Conservation (phyloP, 495 filamentous ascomycete species). For the Paragyromitra xinjiangensis region DNA sequence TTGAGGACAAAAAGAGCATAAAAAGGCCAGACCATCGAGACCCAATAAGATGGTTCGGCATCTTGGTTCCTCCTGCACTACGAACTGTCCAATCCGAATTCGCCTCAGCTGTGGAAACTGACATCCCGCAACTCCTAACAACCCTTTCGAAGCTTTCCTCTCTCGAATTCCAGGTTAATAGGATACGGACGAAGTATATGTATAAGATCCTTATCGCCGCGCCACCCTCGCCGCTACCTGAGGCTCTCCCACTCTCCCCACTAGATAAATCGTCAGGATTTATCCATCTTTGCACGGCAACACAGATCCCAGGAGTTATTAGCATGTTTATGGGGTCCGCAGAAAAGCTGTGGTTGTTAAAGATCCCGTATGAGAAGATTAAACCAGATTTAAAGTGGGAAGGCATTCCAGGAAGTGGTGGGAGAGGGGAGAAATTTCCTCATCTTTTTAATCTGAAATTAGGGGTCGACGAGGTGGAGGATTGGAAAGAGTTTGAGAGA, state of each 20-base stretch:
- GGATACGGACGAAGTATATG: neutral
- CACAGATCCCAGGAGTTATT: neutral
- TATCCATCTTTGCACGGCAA: conserved; percentile 18
- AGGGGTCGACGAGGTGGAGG: conserved; percentile 17
- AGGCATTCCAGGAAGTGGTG: conserved; percentile 8
- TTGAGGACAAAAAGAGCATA: neutral
- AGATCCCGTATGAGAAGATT: conserved; percentile 22
- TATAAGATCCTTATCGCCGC: conserved; percentile 31
- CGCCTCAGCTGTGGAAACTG: neutral
- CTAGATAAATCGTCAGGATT: conserved; percentile 22
- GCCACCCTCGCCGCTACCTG: conserved; percentile 27
- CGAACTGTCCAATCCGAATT: conserved; percentile 59
- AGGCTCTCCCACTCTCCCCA: conserved; percentile 9
- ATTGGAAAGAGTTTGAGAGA: conserved; percentile 13
- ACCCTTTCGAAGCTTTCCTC: conserved; percentile 18
- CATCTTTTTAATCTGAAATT: conserved; percentile 10
- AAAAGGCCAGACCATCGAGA: conserved; percentile 49
- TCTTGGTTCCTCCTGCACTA: conserved; percentile 61
- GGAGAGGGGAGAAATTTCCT: conserved; percentile 30
- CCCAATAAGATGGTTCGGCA: conserved; percentile 63
- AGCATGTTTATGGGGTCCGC: neutral
- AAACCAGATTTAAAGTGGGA: conserved; percentile 33
- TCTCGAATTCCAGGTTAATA: neutral
- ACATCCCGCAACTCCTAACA: conserved; percentile 34
- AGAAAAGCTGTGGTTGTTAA: conserved; percentile 25